phyloP scores from a whole-genome alignment of 768 basidiomycete genomes.

The Macrocybe gigantea region DNA sequence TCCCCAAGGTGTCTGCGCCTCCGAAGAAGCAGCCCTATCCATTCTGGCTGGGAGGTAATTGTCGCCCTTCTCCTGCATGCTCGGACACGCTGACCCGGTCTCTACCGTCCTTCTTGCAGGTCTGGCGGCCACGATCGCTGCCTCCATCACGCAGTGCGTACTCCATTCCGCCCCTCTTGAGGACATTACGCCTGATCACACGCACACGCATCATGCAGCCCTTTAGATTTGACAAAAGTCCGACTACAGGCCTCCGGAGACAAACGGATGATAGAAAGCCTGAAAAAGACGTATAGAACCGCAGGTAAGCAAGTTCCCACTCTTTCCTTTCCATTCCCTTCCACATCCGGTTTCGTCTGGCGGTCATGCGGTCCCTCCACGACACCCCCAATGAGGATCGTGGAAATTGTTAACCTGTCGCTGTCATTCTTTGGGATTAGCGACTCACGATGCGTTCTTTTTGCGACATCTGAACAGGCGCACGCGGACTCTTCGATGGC shows the following conservation, averaged over 20 bases:
- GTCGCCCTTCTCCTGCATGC: neutral
- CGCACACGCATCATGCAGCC: constrained; percentile 31
- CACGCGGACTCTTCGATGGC: constrained; percentile 77
- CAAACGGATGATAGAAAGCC: constrained; percentile 81
- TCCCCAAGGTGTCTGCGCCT: constrained; percentile 12
- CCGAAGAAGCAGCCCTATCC: constrained; percentile 71
- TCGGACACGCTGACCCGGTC: neutral
- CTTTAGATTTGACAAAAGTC: constrained; percentile 87
- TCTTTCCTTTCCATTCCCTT: neutral
- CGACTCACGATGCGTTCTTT: neutral
- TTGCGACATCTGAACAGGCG: constrained; percentile 39
- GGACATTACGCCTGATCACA: neutral
- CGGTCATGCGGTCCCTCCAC: too few relatives aligned
- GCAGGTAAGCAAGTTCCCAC: constrained; percentile 44
- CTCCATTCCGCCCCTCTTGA: neutral
- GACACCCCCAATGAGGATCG: too few relatives aligned
- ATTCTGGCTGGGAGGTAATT: constrained; percentile 77
- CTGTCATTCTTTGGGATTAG: constrained; percentile 13
- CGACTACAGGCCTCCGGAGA: constrained; percentile 89
- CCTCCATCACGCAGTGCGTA: constrained; percentile 79
- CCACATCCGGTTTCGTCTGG: too few relatives aligned
- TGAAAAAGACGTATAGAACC: constrained; percentile 76
- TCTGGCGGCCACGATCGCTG: constrained; percentile 80
- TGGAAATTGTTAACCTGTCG: too few relatives aligned
- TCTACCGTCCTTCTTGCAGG: constrained; percentile 25